These are phyloP conservation scores for Mycena capillaripes DNA, from an alignment of 768 basidiomycete species.

Conservation along the genomic window DNA sequence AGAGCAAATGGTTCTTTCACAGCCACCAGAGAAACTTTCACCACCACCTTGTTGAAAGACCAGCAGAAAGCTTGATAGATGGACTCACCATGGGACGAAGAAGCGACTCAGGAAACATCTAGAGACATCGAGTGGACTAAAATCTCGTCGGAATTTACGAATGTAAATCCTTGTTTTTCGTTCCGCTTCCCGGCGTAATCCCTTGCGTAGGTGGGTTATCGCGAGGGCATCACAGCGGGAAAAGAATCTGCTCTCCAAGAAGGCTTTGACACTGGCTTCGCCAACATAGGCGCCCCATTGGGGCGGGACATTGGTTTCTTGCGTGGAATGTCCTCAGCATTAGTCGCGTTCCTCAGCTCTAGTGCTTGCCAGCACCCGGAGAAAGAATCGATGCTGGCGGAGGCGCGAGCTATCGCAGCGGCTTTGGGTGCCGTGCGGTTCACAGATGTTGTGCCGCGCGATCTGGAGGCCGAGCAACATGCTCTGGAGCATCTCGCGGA, in stretches of 20 bases:
- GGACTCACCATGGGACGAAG: slow-evolving; percentile 71
- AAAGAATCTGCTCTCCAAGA: slow-evolving; percentile 90
- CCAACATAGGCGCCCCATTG: slow-evolving; percentile 75
- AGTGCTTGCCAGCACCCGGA: slow-evolving; percentile 12
- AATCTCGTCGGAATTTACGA: slow-evolving; percentile 78
- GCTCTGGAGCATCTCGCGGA: slow-evolving; percentile 75
- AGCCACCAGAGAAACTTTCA: no score
- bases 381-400: slow-evolving; percentile 48
- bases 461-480: slow-evolving; percentile 85
- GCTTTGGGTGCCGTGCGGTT: slow-evolving; percentile 74
- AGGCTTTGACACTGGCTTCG: slow-evolving; percentile 93
- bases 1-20: no score
- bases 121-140: slow-evolving; percentile 76
- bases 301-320: slow-evolving; percentile 85
- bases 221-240: slow-evolving; percentile 96
- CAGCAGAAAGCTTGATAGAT: neutral
- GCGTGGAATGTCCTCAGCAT: slow-evolving; percentile 77
- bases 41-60: neutral
- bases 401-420: slow-evolving; percentile 67
- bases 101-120: slow-evolving; percentile 47
- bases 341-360: slow-evolving; percentile 69
- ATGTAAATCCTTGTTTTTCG: slow-evolving; percentile 54
- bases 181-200: slow-evolving; percentile 8
- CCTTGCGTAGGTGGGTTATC: slow-evolving; percentile 82
- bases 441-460: slow-evolving; percentile 79